Percentiles rank a stretch among this genome's conserved stretches.
These are phyloP conservation scores for Aaosphaeria arxii DNA, from an alignment of 2,329 filamentous ascomycete genomes.

Conservation along the genomic window DNA sequence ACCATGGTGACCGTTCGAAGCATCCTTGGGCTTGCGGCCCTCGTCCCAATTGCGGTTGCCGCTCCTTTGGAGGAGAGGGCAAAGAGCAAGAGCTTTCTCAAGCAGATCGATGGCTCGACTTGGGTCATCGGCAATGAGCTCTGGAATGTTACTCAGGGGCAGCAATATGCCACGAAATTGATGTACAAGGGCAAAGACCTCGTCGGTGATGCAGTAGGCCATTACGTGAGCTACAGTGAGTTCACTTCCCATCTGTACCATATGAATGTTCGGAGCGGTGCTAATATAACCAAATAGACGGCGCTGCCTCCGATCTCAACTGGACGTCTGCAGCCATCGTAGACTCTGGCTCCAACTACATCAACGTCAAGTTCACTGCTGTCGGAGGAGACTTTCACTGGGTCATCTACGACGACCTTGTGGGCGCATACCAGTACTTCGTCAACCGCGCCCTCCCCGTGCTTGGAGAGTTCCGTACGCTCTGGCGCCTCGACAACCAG, in stretches of 20 bases:
- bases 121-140: conserved; percentile 41
- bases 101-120: conserved; percentile 28
- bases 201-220: conserved; percentile 40
- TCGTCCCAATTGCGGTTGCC: not conserved
- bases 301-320: conserved; percentile 45
- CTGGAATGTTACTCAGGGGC: conserved; percentile 42
- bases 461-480: conserved; percentile 50
- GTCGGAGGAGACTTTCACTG: conserved; percentile 51
- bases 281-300: conserved; percentile 35
- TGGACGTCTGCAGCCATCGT: conserved; percentile 49
- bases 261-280: not conserved
- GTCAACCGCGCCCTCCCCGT: conserved; percentile 49
- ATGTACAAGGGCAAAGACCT: conserved; percentile 43
- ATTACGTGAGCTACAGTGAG: conserved; percentile 46
- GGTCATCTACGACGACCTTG: conserved; percentile 49
- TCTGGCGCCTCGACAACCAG: conserved; percentile 50
- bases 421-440: conserved; percentile 57
- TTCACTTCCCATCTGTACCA: not conserved
- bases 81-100: conserved; percentile 27
- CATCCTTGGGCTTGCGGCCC: not conserved
- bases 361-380: conserved; percentile 50
- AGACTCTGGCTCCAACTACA: conserved; percentile 40
- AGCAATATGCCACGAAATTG: conserved; percentile 39
- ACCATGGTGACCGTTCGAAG: not conserved
- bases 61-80: not conserved